Percentiles rank a stretch among this genome's conserved stretches.
Conservation (phyloP, 495 filamentous ascomycete genomes). For the Aspergillus cristatus region DNA sequence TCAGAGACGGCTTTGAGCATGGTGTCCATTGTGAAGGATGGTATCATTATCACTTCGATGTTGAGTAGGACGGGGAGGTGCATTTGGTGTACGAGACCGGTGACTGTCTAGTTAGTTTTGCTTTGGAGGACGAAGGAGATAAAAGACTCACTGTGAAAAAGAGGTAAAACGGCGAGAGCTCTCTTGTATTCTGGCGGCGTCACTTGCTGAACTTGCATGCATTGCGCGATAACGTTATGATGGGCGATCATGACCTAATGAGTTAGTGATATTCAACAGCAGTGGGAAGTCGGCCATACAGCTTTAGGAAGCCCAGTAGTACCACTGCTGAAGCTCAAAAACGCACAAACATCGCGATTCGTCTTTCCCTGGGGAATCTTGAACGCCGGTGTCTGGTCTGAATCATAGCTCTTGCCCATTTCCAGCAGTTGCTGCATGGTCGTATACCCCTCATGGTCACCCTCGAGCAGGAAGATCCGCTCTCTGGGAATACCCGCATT, state of each 20-base stretch:
- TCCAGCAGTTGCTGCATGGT: conserved; percentile 41
- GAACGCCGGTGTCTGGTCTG: conserved; percentile 30
- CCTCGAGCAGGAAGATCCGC: conserved; percentile 48
- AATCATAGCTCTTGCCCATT: conserved; percentile 28
- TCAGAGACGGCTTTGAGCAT: conserved; percentile 46
- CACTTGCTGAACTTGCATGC: conserved; percentile 43
- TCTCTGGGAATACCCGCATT: conserved; percentile 41
- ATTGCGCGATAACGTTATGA: conserved; percentile 55
- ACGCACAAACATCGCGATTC: conserved; percentile 46
- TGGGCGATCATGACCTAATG: conserved; percentile 50
- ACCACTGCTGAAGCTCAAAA: conserved; percentile 45
- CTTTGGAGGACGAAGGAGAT: conserved; percentile 1
- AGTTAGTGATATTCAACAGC: not conserved
- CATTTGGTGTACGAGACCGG: conserved; percentile 51
- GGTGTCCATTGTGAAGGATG: conserved; percentile 44
- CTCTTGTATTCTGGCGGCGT: conserved; percentile 37
- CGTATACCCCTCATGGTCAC: conserved; percentile 34
- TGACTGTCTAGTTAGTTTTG: conserved; percentile 23
- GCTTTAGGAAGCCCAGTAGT: conserved; percentile 23
- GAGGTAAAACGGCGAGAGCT: conserved; percentile 44
- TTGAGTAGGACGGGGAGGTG: conserved; percentile 51
- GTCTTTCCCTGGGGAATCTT: conserved; percentile 38
- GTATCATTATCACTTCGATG: conserved; percentile 49
- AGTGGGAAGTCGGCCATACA: conserved; percentile 9
- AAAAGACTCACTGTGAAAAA: conserved; percentile 38